A percentile compares a stretch with the other conserved stretches of the same genome.
Evolutionary conservation across 148 eudicot genomes (phyloP).

Genomic region (Mesembryanthemum crystallinum): DNA sequence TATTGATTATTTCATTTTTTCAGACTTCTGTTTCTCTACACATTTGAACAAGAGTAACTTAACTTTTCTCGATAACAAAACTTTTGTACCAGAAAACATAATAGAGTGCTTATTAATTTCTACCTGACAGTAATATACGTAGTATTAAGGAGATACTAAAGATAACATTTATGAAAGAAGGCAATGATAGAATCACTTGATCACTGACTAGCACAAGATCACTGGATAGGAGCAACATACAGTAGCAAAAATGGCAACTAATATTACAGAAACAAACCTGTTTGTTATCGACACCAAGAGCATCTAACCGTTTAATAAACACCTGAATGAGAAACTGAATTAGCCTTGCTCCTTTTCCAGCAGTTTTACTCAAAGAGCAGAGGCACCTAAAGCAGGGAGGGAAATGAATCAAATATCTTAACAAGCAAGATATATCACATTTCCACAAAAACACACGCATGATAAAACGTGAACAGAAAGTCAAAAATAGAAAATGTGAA

Average conservation of each 20-base stretch:
- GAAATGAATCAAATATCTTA: not conserved
- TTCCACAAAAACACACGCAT: not conserved
- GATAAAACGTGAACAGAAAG: not conserved
- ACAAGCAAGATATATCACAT: not conserved
- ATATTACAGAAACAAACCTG: conserved; percentile 48
- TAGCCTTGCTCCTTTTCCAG: conserved; percentile 70
- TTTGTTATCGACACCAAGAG: conserved; percentile 67
- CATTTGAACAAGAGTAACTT: no score
- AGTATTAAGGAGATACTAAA: not conserved
- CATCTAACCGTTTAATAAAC: conserved; percentile 81
- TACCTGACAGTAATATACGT: no score
- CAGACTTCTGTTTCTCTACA: no score
- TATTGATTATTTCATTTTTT: no score
- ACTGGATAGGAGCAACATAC: not conserved
- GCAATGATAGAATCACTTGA: not conserved
- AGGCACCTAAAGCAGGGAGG: conserved; percentile 61
- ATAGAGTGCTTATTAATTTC: no score
- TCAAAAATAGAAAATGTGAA: conserved; percentile 1
- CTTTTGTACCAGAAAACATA: no score
- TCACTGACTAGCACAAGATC: not conserved
- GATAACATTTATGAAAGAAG: not conserved
- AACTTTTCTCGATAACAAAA: no score
- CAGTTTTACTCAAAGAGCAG: conserved; percentile 77
- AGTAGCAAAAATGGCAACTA: not conserved
- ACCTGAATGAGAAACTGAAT: conserved; percentile 78